Percentiles rank a stretch among this genome's conserved stretches.
Evolutionary conservation across 192 early-diverging fungal genomes (phyloP).

Genomic region (Gryganskiella cystojenkinii): DNA sequence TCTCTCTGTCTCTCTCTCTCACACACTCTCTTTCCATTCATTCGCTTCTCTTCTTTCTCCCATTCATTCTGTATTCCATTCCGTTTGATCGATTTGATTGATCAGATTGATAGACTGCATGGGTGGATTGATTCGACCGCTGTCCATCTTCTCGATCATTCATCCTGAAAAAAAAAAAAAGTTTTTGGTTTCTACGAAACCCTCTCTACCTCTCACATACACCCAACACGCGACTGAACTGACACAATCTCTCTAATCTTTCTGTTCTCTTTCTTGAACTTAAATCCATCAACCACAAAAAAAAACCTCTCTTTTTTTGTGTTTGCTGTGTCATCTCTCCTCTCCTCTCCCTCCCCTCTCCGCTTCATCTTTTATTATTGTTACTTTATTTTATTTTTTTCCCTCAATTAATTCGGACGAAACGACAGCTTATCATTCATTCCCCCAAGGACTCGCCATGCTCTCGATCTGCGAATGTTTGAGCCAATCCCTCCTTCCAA

Average conservation of each 20-base stretch:
- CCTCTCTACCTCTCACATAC: too few relatives aligned
- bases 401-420: not conserved
- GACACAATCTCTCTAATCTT: not conserved
- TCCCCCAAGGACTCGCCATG: constrained; percentile 33
- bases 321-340: not conserved
- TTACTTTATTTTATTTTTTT: constrained; percentile 4
- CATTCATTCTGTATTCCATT: not conserved
- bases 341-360: not conserved
- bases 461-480: constrained; percentile 50
- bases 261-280: not conserved
- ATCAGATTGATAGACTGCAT: too few relatives aligned
- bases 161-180: too few relatives aligned
- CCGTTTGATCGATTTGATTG: too few relatives aligned
- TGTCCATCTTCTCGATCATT: too few relatives aligned
- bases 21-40: not conserved
- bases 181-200: too few relatives aligned
- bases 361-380: not conserved
- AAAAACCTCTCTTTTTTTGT: not conserved
- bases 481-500: constrained; percentile 49
- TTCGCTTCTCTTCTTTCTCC: constrained; percentile 1
- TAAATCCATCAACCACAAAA: not conserved
- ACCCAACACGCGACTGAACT: too few relatives aligned
- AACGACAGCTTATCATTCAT: constrained; percentile 9
- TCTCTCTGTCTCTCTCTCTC: not conserved
- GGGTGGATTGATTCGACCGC: too few relatives aligned